A percentile compares a stretch with the other conserved stretches of the same genome.
Conservation (phyloP, 495 filamentous ascomycete species). For the Daldinia childiae region DNA sequence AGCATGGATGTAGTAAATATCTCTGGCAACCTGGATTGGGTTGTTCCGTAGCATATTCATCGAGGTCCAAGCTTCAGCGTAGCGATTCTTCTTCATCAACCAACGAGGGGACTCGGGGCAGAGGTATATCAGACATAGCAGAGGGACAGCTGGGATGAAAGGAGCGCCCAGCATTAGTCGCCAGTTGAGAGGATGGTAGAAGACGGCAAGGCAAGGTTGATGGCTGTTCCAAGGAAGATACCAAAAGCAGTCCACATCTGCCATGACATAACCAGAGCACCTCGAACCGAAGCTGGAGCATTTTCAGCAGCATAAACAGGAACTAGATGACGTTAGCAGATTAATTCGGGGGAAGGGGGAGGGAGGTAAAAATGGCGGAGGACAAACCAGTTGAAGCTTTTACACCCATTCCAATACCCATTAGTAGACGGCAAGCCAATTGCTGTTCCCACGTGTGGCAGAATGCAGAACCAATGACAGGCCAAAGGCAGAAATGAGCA, state of each 20-base stretch:
- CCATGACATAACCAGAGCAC: constrained; percentile 86
- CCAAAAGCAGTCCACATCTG: constrained; percentile 89
- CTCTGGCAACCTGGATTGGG: constrained; percentile 75
- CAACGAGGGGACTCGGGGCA: constrained; percentile 78
- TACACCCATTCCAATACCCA: constrained; percentile 77
- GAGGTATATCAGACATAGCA: constrained; percentile 71
- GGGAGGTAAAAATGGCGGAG: background rate
- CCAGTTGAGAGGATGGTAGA: constrained; percentile 66
- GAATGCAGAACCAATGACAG: constrained; percentile 72
- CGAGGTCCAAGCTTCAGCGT: constrained; percentile 69
- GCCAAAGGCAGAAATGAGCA: constrained; percentile 69
- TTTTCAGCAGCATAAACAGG: constrained; percentile 84
- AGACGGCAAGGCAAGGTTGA: constrained; percentile 77
- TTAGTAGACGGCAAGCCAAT: constrained; percentile 67
- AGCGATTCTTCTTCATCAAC: constrained; percentile 70
- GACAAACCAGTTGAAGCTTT: constrained; percentile 59
- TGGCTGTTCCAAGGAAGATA: constrained; percentile 74
- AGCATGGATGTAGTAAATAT: constrained; percentile 78
- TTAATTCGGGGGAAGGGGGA: background rate
- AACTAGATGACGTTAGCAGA: constrained; percentile 61
- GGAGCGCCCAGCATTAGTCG: constrained; percentile 81
- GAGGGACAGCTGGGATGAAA: constrained; percentile 77
- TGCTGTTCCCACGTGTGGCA: constrained; percentile 71
- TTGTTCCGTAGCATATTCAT: constrained; percentile 69
- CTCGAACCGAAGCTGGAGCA: constrained; percentile 75